These are phyloP conservation scores for Candida mesenterica DNA, from an alignment of 1,139 yeast species.

Conservation along the genomic window DNA sequence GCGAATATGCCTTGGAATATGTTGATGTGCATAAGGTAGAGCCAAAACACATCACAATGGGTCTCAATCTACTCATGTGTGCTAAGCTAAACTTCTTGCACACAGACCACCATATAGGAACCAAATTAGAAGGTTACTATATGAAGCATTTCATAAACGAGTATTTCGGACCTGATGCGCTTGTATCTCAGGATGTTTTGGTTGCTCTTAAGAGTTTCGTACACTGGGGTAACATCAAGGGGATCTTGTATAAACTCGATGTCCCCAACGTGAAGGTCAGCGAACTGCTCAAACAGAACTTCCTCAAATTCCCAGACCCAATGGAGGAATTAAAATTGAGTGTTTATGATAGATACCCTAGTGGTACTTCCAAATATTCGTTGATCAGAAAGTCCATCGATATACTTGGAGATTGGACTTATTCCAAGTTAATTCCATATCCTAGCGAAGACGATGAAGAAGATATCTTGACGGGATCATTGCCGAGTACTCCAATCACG, in stretches of 20 bases:
- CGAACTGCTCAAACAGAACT: conserved; percentile 27
- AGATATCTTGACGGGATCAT: not conserved
- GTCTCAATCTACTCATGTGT: conserved; percentile 44
- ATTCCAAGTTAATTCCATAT: conserved; percentile 26
- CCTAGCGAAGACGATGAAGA: conserved; percentile 15
- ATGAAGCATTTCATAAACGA: conserved; percentile 39
- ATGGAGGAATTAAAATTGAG: conserved; percentile 38
- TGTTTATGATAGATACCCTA: conserved; percentile 49
- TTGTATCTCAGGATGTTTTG: conserved; percentile 42
- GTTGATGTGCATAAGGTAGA: conserved; percentile 19
- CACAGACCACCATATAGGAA: conserved; percentile 57
- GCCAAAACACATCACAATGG: conserved; percentile 37
- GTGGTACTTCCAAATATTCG: conserved; percentile 53
- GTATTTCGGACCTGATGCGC: conserved; percentile 42
- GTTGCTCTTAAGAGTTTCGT: conserved; percentile 53
- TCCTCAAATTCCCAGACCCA: conserved; percentile 44
- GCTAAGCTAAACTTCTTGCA: conserved; percentile 54
- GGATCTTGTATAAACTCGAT: conserved; percentile 43
- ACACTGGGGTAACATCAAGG: conserved; percentile 57
- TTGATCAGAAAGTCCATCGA: conserved; percentile 43
- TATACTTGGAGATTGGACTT: conserved; percentile 27
- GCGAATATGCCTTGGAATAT: conserved; percentile 31
- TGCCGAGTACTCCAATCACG: conserved; percentile 2
- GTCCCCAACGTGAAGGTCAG: conserved; percentile 41
- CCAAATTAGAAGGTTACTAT: conserved; percentile 46